These are phyloP conservation scores for Kregervanrija fluxuum DNA, from an alignment of 805 yeast genomes.

Conservation along the genomic window DNA sequence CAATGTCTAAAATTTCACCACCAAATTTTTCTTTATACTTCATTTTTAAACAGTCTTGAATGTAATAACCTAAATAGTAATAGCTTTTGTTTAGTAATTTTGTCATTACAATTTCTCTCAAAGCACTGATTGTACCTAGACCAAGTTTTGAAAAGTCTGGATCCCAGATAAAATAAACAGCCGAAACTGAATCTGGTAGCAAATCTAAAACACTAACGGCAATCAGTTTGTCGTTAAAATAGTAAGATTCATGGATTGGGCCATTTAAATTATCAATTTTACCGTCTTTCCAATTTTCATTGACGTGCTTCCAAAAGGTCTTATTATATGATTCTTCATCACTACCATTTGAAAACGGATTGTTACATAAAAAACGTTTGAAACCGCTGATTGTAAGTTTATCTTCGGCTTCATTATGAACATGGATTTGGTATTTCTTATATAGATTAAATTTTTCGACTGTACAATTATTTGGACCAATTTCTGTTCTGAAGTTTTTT, in stretches of 20 bases:
- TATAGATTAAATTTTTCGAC: slow-evolving; percentile 57
- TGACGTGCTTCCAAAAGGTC: slow-evolving; percentile 34
- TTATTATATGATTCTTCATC: slow-evolving; percentile 17
- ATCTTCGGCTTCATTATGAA: slow-evolving; percentile 56
- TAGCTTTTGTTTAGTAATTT: slow-evolving; percentile 39
- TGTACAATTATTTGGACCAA: slow-evolving; percentile 47
- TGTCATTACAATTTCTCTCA: slow-evolving; percentile 59
- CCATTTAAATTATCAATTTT: slow-evolving; percentile 32
- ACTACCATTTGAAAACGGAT: slow-evolving; percentile 42
- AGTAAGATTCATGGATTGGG: slow-evolving; percentile 76
- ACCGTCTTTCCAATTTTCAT: slow-evolving; percentile 31
- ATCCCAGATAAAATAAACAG: slow-evolving; percentile 86
- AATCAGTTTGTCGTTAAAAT: slow-evolving; percentile 44
- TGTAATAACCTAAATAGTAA: slow-evolving; percentile 77
- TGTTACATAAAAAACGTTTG: slow-evolving; percentile 57
- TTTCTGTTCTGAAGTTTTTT: slow-evolving; percentile 29
- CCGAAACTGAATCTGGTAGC: slow-evolving; percentile 67
- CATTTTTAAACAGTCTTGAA: slow-evolving; percentile 79
- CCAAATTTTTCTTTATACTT: slow-evolving; percentile 72
- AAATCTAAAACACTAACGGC: slow-evolving; percentile 77
- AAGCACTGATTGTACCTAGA: slow-evolving; percentile 70
- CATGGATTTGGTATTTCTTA: slow-evolving; percentile 58
- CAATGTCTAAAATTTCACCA: slow-evolving; percentile 50
- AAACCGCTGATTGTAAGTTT: slow-evolving; percentile 45
- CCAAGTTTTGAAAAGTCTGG: slow-evolving; percentile 66